Evolutionary conservation across 306 rosid species (phyloP), one percentile per base, ranked within the genome.

Genomic region (Morella rubra): DNA sequence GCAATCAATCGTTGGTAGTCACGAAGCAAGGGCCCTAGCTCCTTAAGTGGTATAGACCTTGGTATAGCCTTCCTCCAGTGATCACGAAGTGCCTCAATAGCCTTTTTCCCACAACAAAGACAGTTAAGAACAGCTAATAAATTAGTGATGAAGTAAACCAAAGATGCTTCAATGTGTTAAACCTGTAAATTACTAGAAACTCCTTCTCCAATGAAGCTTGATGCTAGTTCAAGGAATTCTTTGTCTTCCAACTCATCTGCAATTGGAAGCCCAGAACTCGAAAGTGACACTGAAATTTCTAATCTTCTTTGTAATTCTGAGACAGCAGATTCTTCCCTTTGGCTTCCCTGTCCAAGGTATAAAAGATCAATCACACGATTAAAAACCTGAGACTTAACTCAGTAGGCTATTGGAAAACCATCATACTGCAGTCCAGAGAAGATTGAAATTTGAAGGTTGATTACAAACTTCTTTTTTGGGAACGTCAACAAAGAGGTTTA

Each of bases 1-100:
- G 85, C 66, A 78, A 93, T 79, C 73, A 83, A 85, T 52, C 94
- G 93, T 60, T 90, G 97, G 81, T 90, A 93, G 74, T 93, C 97
- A 74, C 94, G 93, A 85, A 95, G 96, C 82, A 95, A 77, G 16
- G 98, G 96, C 67, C 97, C 97, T 54, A 95, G 84, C 87, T 95
- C 98, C 84, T 83, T 88, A 64, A 95, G 89, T 74, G 84, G 90
- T 76, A 95, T 74, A n/a, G 60, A 84, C 70, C 81, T 84, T 50
- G 97, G 89, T 76, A 85, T 81, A 81, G 93, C 87, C 71, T 77
- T 88, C 84, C 86, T 87, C 98, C 98, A 95, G 46, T 83, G 90
- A 47, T 88, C 90, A 11, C 97, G 96, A 68, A 95, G 92, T 47
- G 86, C 89, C 84, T 85, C 86, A 69, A 77, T 81, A 50, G 86